phyloP scores from a whole-genome alignment of 192 early-diverging fungal genomes.

The Backusella westeae region DNA sequence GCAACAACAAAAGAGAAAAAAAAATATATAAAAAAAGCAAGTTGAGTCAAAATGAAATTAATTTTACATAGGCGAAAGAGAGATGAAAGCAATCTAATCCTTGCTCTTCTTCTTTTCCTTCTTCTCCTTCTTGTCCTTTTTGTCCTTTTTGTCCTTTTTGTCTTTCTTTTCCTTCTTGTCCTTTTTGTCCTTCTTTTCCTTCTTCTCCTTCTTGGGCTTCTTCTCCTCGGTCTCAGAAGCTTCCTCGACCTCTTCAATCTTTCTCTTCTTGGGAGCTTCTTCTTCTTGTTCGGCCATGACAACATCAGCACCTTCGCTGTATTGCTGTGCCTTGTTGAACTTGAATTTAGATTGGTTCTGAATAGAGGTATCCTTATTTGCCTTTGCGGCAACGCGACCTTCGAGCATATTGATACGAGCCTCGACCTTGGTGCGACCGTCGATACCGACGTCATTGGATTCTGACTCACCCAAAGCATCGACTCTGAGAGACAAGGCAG shows the following conservation, averaged over 20 bases:
- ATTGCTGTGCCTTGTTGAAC: constrained; percentile 46
- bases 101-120: constrained; percentile 22
- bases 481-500: constrained; percentile 83
- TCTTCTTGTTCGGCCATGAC: constrained; percentile 36
- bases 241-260: constrained; percentile 44
- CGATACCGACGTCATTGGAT: constrained; percentile 80
- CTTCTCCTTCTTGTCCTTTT: constrained; percentile 37
- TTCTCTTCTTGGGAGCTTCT: constrained; percentile 47
- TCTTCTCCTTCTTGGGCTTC: constrained; percentile 47
- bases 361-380: constrained; percentile 67
- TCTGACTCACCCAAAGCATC: constrained; percentile 89
- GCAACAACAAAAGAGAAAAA: constrained; percentile 4
- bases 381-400: constrained; percentile 67
- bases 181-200: constrained; percentile 53
- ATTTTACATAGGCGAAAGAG: not conserved
- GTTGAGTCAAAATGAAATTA: constrained; percentile 4
- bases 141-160: constrained; percentile 36
- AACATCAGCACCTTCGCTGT: constrained; percentile 39
- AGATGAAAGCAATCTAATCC: not conserved
- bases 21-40: constrained; percentile 7
- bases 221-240: constrained; percentile 39
- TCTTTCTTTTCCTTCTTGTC: constrained; percentile 53
- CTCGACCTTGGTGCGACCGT: constrained; percentile 86
- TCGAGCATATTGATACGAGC: constrained; percentile 87
- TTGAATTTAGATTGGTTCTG: constrained; percentile 63